Percentiles rank a stretch among this genome's conserved stretches.
Conservation (phyloP, 2,329 filamentous ascomycete genomes). For the Sphaerulina musiva region DNA sequence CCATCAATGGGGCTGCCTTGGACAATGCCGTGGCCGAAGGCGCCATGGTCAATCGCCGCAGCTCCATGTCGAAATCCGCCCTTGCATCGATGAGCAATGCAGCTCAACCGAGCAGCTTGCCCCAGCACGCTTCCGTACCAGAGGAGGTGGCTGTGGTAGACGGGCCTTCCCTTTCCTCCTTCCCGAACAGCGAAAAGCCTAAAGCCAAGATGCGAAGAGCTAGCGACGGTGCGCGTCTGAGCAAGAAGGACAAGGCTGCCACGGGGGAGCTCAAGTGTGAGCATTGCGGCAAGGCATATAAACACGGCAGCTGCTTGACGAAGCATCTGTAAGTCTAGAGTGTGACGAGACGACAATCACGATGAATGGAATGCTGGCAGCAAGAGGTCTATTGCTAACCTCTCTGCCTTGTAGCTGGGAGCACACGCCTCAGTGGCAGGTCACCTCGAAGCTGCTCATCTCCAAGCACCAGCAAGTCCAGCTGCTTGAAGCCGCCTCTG, state of each 20-base stretch:
- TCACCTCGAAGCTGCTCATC: conserved; percentile 94
- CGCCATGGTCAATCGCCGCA: conserved; percentile 57
- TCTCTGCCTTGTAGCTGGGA: conserved; percentile 69
- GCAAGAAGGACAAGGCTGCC: conserved; percentile 75
- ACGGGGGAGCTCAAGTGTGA: conserved; percentile 88
- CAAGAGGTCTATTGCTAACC: conserved; percentile 12
- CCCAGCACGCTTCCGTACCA: conserved; percentile 40
- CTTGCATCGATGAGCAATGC: conserved; percentile 49
- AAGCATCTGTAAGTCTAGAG: conserved; percentile 89
- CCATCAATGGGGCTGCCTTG: conserved; percentile 64
- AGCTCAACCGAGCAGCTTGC: conserved; percentile 60
- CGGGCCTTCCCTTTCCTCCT: conserved; percentile 53
- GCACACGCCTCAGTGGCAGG: conserved; percentile 96
- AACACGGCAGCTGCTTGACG: conserved; percentile 99
- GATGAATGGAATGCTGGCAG: background rate
- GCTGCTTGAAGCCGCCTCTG: conserved; percentile 91
- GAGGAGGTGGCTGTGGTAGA: conserved; percentile 57
- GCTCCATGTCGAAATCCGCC: conserved; percentile 59
- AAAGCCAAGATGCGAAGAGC: conserved; percentile 55
- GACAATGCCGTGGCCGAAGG: conserved; percentile 56
- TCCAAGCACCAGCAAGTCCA: conserved; percentile 99
- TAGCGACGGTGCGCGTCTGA: conserved; percentile 78
- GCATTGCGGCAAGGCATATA: conserved; percentile 98
- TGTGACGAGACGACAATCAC: background rate
- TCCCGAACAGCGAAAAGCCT: conserved; percentile 43